Conservation (phyloP, 495 filamentous ascomycete species). For the Glutinoglossum americanum region DNA sequence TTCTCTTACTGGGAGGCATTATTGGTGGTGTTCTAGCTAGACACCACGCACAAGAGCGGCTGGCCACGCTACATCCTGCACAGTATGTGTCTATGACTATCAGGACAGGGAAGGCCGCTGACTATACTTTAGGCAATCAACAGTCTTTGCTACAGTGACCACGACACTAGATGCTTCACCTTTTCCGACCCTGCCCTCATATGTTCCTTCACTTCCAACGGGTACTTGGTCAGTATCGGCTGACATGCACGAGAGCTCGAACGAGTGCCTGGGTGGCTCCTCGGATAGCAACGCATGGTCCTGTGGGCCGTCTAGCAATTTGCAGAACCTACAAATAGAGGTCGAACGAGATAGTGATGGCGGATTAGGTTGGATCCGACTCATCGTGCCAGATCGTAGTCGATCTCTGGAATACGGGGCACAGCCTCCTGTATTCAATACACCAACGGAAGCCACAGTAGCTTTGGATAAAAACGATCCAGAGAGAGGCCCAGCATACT, state of each 20-base stretch:
- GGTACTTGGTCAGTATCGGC: constrained; percentile 42
- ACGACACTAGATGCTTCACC: constrained; percentile 43
- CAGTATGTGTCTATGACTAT: constrained; percentile 14
- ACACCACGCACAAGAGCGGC: neutral
- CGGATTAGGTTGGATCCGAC: neutral
- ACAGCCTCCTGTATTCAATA: constrained; percentile 38
- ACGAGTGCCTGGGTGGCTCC: constrained; percentile 41
- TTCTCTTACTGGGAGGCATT: constrained; percentile 27
- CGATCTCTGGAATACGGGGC: constrained; percentile 34
- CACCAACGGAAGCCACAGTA: constrained; percentile 29
- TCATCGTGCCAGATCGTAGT: neutral
- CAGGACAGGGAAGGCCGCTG: neutral
- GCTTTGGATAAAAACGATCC: constrained; percentile 42
- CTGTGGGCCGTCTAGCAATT: constrained; percentile 23
- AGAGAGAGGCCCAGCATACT: constrained; percentile 49
- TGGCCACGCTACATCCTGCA: constrained; percentile 14
- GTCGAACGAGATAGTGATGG: neutral
- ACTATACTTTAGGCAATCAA: constrained; percentile 9
- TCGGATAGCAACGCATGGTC: constrained; percentile 46
- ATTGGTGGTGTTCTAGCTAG: neutral
- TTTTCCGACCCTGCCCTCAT: constrained; percentile 32
- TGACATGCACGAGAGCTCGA: constrained; percentile 31
- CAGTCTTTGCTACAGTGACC: constrained; percentile 28
- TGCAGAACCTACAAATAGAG: neutral
- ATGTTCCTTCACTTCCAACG: constrained; percentile 36